Evolutionary conservation across 164 flowering plant genomes (phyloP), one percentile per base, ranked within the genome.

Genomic region (Stephania cephalantha): DNA sequence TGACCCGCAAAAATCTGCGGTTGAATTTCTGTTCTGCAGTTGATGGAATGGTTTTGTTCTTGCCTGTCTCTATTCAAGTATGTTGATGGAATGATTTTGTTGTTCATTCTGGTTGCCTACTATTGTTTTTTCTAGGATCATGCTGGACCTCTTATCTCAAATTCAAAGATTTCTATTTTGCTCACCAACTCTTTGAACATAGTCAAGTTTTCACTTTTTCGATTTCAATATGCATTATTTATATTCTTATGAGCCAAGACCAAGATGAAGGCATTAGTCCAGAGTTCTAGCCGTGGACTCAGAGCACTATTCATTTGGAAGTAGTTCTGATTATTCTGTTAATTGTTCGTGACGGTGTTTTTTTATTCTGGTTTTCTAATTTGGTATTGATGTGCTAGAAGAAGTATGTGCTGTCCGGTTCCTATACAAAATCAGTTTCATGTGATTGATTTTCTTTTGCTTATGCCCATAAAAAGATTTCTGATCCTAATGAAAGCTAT

Each of bases 301-400:
- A 17, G 25, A n/a, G 15, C 15, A 50, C 3, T 50, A 15, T 58
- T n/a, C 64, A 58, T 61, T 18, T 17, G 20, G 6, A 20, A 15
- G 7, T 20, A 73, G 46, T 15, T n/a, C 63, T 74, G 30, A 69
- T 35, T 45, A 70, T 11, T 76, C 61, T 73, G 61, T 67, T 18
- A 50, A 8, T 17, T 1, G 9, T 74, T 30, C 10, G 61, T 70
- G 69, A 9, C 1, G 6, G 20, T 18, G 66, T 61, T 8, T 61
- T 61, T 25, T 18, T 61, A 61, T 6, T 17, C 20, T 68, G 9
- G 55, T 46, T 76, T 61, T 50, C 50, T 64, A 48, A 48, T 46
- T 74, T 86, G 89, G 88, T 75, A 70, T 61, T 69, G 82, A 78
- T 42, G 48, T 30, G 15, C 48, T 45, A 10, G 80, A 79, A 71